Conservation (phyloP, 805 yeast genomes). For the Metschnikowia sp. region DNA sequence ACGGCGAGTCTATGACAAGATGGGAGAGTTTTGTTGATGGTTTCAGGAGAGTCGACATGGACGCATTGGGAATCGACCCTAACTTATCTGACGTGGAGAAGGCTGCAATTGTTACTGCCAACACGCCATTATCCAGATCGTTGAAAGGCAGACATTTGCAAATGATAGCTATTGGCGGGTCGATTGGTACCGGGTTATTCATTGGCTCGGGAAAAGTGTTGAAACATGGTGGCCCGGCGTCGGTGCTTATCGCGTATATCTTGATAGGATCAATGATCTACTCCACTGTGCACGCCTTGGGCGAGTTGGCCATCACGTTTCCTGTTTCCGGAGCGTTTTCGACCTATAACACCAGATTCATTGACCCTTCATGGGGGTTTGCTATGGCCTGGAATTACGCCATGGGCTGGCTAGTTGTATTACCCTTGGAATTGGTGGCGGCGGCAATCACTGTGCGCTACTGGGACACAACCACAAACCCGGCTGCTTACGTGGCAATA, state of each 20-base stretch:
- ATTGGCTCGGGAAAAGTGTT: constrained; percentile 60
- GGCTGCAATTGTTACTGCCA: constrained; percentile 48
- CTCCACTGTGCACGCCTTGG: constrained; percentile 57
- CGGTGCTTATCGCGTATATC: constrained; percentile 53
- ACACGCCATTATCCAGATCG: constrained; percentile 54
- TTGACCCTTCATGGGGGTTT: constrained; percentile 25
- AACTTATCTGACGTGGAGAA: constrained; percentile 38
- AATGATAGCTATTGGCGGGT: constrained; percentile 66
- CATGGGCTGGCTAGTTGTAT: constrained; percentile 33
- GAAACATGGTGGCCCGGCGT: constrained; percentile 61
- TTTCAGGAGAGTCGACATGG: constrained; percentile 30
- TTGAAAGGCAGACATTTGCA: constrained; percentile 58
- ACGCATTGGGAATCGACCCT: constrained; percentile 42
- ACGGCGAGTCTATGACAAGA: constrained; percentile 10
- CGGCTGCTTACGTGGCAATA: constrained; percentile 56
- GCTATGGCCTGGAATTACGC: constrained; percentile 34
- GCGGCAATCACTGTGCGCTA: constrained; percentile 40
- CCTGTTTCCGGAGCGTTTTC: constrained; percentile 31
- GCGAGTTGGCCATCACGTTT: constrained; percentile 56
- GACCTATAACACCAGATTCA: constrained; percentile 22
- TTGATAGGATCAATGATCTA: constrained; percentile 57
- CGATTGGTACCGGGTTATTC: constrained; percentile 67
- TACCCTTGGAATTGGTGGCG: constrained; percentile 37
- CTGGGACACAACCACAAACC: constrained; percentile 43
- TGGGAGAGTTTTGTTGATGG: constrained; percentile 26